Conservation (phyloP, 768 basidiomycete genomes). For the Tulasnella sp. region DNA sequence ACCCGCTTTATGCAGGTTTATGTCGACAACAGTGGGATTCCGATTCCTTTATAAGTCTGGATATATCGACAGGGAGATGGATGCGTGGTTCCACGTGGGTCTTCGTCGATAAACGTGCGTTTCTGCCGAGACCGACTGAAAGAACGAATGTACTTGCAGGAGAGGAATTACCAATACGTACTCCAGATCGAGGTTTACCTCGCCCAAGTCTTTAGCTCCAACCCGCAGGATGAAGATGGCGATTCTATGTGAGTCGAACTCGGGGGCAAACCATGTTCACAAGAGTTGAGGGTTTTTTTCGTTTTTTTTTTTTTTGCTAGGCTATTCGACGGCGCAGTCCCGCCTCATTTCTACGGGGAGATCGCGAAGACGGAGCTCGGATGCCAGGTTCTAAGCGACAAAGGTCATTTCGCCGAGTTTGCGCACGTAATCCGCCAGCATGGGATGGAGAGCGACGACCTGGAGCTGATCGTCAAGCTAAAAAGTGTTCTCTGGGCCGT, state of each 20-base stretch:
- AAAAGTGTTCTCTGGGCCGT: conserved; percentile 97
- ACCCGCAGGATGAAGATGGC: conserved; percentile 50
- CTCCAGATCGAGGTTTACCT: conserved; percentile 90
- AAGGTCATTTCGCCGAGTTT: conserved; percentile 84
- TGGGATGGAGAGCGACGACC: conserved; percentile 71
- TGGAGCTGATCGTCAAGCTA: conserved; percentile 72
- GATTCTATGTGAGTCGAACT: conserved; percentile 36
- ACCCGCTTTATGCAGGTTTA: conserved; percentile 46
- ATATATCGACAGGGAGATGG: conserved; percentile 92
- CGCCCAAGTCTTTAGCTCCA: conserved; percentile 57
- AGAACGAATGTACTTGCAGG: conserved; percentile 38
- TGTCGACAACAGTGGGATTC: conserved; percentile 90
- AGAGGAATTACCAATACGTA: conserved; percentile 86
- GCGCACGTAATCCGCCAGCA: conserved; percentile 83
- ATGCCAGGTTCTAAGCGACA: conserved; percentile 80
- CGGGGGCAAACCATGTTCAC: background rate
- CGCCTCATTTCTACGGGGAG: conserved; percentile 95
- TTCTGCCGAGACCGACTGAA: background rate
- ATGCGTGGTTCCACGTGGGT: conserved; percentile 87
- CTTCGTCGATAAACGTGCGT: background rate
- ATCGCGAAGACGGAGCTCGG: conserved; percentile 95
- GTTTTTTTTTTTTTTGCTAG: conserved; percentile 24
- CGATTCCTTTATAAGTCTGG: conserved; percentile 81
- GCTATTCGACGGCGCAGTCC: conserved; percentile 77
- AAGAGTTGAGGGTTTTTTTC: conserved; percentile 17